Evolutionary conservation across 495 filamentous ascomycete genomes (phyloP), one percentile per base, ranked within the genome.

Genomic region (Parathielavia hyrcaniae): DNA sequence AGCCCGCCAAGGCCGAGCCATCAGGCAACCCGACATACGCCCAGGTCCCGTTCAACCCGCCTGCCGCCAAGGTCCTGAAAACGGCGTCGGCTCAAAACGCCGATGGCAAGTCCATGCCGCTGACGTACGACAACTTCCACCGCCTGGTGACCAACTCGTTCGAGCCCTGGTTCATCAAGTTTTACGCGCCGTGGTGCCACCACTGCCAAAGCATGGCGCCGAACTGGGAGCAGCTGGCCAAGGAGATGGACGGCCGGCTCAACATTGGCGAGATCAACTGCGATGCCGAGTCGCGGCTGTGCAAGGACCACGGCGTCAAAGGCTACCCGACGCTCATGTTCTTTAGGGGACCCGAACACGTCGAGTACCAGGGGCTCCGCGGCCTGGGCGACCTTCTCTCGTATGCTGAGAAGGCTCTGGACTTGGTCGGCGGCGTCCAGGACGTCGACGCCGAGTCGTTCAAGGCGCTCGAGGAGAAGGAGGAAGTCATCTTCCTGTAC

Each of bases 231-330:
- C 86, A 91, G 66, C 86, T 98, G 73, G 88, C 86, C 11, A 89
- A 89, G 65, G 88, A 93, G 67, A 89, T 96, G 85, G 83, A 91
- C 71, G 84, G 86, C 23, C 81, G 79, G 39, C 82, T 98, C 51
- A 96, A 96, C 65, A 79, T 97, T 65, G 93, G 95, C 52, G 93
- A 97, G 71, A 91, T 98, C 35, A 96, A 98, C 75, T 98, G 93
- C 69, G 92, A 96, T 35, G 73, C 76, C 7, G 87, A 98, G 65
- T 75, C 80, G 17, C 79, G 86, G 40, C 83, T 98, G 19, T 98
- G 93, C 79, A 95, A 93, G 71, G 91, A 97, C 64, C 87, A 87
- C 35, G 78, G 81, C 22, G 78, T 97, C 17, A 77, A 73, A 35
- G 86, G 84, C 9, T 98, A 86, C 67, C 93, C 93, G 4, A 96